Percentiles rank a stretch among this genome's conserved stretches.
Conservation (phyloP, 192 early-diverging fungal genomes). For the Haplosporangium gracile region DNA sequence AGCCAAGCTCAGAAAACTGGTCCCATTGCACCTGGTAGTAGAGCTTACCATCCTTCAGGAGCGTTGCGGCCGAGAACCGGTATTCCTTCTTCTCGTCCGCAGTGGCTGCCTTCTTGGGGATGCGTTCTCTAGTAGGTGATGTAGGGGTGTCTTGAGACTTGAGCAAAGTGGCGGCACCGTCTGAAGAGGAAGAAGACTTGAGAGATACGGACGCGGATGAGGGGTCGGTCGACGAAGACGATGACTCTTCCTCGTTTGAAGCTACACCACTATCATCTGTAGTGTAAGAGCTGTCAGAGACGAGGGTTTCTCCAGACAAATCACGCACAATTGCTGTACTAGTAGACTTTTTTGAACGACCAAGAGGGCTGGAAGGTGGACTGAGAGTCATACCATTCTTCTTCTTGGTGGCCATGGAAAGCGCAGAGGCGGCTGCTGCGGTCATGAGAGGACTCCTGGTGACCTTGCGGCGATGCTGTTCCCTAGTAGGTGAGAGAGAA, state of each 20-base stretch:
- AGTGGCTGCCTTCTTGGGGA: constrained; percentile 27
- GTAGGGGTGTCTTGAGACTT: background rate
- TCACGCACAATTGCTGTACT: background rate
- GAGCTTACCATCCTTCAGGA: constrained; percentile 59
- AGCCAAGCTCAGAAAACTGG: constrained; percentile 49
- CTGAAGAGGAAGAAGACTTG: background rate
- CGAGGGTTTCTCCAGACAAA: background rate
- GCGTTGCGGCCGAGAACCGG: constrained; percentile 50
- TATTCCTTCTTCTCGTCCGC: constrained; percentile 25
- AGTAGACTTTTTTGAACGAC: background rate
- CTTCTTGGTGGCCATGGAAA: background rate
- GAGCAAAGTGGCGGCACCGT: background rate
- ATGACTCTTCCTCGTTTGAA: constrained; percentile 1
- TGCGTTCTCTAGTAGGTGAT: constrained; percentile 3
- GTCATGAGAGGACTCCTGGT: constrained; percentile 21
- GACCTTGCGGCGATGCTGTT: constrained; percentile 24
- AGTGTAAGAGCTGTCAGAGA: constrained; percentile 23
- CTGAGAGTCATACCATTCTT: constrained; percentile 19
- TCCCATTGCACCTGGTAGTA: constrained; percentile 54
- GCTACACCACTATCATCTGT: constrained; percentile 19
- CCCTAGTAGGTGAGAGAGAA: constrained; percentile 16
- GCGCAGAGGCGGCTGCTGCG: background rate
- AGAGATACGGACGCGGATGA: background rate
- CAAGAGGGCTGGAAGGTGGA: background rate
- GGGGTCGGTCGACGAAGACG: background rate